These are phyloP conservation scores for Hypoxylon sp. DNA, from an alignment of 2,329 filamentous ascomycete genomes.

Conservation along the genomic window DNA sequence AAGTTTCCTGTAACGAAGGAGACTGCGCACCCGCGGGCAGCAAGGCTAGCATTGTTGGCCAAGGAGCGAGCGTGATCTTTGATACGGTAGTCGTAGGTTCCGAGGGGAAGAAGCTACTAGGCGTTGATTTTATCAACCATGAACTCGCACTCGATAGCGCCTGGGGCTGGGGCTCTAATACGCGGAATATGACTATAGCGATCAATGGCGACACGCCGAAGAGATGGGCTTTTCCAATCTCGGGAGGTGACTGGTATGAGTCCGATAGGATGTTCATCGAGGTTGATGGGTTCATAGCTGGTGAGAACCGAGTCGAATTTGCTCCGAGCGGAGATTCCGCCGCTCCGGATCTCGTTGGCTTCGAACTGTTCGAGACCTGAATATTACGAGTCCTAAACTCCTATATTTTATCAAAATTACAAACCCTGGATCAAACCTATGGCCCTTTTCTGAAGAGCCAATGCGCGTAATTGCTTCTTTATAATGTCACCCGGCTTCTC, in stretches of 20 bases:
- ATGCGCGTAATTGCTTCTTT: too few species aligned
- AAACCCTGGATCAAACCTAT: too few species aligned
- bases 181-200: conserved; percentile 64
- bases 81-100: conserved; percentile 51
- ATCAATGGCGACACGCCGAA: conserved; percentile 62
- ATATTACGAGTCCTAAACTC: not conserved
- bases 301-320: conserved; percentile 58
- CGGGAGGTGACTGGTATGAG: conserved; percentile 67
- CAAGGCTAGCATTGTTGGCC: conserved; percentile 60
- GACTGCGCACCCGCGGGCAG: conserved; percentile 61
- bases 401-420: not conserved
- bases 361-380: conserved; percentile 55
- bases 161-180: conserved; percentile 63
- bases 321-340: conserved; percentile 48
- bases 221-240: conserved; percentile 65
- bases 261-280: conserved; percentile 61
- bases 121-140: conserved; percentile 68
- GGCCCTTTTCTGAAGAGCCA: too few species aligned
- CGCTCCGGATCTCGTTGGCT: conserved; percentile 62
- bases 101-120: conserved; percentile 58
- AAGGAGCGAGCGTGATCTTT: conserved; percentile 57
- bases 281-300: conserved; percentile 62
- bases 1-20: conserved; percentile 55
- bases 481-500: too few species aligned
- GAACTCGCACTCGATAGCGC: conserved; percentile 61